These are phyloP conservation scores for Magnaporthiopsis poae DNA, from an alignment of 2,329 filamentous ascomycete species.

Conservation along the genomic window DNA sequence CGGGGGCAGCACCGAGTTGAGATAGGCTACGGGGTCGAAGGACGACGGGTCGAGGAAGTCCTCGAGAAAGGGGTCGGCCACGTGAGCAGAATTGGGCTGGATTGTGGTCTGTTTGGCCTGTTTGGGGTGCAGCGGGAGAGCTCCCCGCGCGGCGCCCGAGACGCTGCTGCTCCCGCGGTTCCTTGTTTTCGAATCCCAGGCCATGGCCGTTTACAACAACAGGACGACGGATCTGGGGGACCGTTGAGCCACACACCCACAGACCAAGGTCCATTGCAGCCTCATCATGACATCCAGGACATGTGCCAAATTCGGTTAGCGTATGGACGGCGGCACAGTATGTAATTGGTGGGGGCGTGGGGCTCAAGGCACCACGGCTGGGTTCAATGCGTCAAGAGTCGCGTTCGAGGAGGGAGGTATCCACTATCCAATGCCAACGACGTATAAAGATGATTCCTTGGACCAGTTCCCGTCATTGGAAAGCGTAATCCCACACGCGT, in stretches of 20 bases:
- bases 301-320: not conserved
- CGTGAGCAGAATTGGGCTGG: conserved; percentile 48
- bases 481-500: no score
- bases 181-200: conserved; percentile 29
- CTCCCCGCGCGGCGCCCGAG: conserved; percentile 23
- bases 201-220: conserved; percentile 19
- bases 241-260: not conserved
- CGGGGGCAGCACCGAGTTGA: conserved; percentile 69
- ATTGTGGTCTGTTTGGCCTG: conserved; percentile 26
- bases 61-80: conserved; percentile 61
- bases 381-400: not conserved
- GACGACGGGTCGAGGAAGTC: conserved; percentile 66
- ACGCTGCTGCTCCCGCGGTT: conserved; percentile 39
- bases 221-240: not conserved
- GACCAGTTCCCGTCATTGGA: not conserved
- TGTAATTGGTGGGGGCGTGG: not conserved
- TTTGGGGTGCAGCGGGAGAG: conserved; percentile 31
- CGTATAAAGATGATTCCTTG: not conserved
- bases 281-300: not conserved
- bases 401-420: not conserved
- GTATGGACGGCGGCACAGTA: not conserved
- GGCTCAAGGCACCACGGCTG: not conserved
- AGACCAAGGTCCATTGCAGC: not conserved
- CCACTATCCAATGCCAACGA: not conserved
- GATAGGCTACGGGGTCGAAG: conserved; percentile 77